Percentiles rank a stretch among this genome's conserved stretches.
Conservation (phyloP, 2,329 filamentous ascomycete species). For the Teratosphaeriaceae sp. region DNA sequence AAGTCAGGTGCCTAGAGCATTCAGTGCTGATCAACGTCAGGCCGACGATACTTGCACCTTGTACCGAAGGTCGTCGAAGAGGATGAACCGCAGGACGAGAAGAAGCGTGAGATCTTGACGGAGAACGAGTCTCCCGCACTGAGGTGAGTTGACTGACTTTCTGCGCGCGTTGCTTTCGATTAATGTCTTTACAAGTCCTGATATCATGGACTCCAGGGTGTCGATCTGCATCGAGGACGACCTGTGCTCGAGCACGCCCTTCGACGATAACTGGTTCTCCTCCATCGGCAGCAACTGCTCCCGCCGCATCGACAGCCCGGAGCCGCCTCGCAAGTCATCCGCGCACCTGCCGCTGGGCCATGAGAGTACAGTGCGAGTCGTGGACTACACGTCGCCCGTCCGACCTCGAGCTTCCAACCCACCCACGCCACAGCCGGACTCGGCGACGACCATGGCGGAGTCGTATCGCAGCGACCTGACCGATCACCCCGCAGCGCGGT, state of each 20-base stretch:
- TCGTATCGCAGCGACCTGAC: slow-evolving; percentile 18
- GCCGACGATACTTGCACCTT: slow-evolving; percentile 16
- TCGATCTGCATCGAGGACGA: slow-evolving; percentile 29
- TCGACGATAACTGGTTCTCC: slow-evolving; percentile 24
- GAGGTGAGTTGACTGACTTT: slow-evolving; percentile 14
- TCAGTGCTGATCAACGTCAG: slow-evolving; percentile 6
- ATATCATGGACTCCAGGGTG: slow-evolving; percentile 27
- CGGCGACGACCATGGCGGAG: slow-evolving; percentile 20
- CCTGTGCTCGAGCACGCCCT: slow-evolving; percentile 15
- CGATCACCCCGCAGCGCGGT: slow-evolving; percentile 18
- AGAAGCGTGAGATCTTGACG: not conserved
- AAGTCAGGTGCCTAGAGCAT: not conserved
- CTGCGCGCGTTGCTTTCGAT: not conserved
- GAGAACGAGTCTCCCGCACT: slow-evolving; percentile 13
- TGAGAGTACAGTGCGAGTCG: slow-evolving; percentile 4
- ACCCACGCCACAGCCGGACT: slow-evolving; percentile 24
- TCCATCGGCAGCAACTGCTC: slow-evolving; percentile 17
- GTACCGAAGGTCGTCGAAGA: not conserved
- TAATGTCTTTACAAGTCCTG: slow-evolving; percentile 12
- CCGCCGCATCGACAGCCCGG: slow-evolving; percentile 3
- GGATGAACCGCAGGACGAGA: slow-evolving; percentile 3
- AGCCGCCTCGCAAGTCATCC: slow-evolving; percentile 8
- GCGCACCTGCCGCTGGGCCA: slow-evolving; percentile 6
- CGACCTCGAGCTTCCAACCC: slow-evolving; percentile 26
- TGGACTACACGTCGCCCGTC: slow-evolving; percentile 12